Conservation (phyloP, 805 yeast species). For the Starmerella riodocensis region DNA sequence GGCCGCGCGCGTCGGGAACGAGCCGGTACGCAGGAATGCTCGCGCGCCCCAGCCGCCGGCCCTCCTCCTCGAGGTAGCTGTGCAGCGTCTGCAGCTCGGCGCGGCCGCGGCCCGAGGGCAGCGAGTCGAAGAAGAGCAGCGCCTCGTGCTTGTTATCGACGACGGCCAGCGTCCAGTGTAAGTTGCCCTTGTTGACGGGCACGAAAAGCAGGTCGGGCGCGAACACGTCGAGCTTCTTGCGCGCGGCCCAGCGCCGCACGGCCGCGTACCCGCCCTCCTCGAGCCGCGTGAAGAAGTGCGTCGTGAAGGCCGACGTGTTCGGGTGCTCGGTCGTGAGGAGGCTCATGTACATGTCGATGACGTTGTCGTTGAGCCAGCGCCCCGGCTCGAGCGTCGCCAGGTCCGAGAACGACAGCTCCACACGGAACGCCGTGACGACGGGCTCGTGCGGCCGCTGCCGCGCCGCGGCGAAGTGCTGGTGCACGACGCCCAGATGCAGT, state of each 20-base stretch:
- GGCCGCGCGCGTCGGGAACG: conserved; percentile 35
- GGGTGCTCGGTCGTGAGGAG: conserved; percentile 34
- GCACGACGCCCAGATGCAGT: no score
- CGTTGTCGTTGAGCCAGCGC: conserved; percentile 80
- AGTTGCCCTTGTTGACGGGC: conserved; percentile 70
- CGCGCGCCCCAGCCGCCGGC: conserved; percentile 33
- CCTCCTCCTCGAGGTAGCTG: conserved; percentile 56
- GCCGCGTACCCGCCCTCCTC: conserved; percentile 60
- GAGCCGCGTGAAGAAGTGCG: conserved; percentile 73
- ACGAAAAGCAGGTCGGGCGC: conserved; percentile 54
- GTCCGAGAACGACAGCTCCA: conserved; percentile 55
- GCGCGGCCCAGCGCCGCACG: conserved; percentile 75
- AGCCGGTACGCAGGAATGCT: conserved; percentile 25
- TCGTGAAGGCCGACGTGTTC: conserved; percentile 58
- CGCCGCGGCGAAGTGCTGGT: conserved; percentile 59
- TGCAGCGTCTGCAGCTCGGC: conserved; percentile 35
- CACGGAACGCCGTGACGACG: conserved; percentile 62
- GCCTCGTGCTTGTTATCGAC: conserved; percentile 47
- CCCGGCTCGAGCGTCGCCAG: conserved; percentile 55
- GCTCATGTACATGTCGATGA: conserved; percentile 66
- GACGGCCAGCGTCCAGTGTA: conserved; percentile 88
- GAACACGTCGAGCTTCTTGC: conserved; percentile 54
- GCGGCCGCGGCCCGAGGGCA: conserved; percentile 30
- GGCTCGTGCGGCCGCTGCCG: conserved; percentile 49
- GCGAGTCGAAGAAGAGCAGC: conserved; percentile 67